Base-by-base conservation (phyloP, 2,329 filamentous ascomycete genomes). In the Claviceps lovelessii region DNA sequence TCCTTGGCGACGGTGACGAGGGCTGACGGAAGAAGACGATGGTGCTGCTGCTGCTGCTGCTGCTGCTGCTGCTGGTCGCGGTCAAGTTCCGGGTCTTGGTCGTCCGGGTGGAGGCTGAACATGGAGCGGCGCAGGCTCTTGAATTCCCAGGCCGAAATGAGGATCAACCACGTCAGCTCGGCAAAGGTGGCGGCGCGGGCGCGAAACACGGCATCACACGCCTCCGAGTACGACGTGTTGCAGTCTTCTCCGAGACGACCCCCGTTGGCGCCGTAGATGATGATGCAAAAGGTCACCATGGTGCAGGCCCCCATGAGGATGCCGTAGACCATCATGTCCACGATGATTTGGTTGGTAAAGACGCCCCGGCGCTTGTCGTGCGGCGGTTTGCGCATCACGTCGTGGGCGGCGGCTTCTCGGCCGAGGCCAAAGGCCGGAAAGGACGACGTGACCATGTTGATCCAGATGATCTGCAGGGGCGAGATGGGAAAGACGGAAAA, bases 361-460 rank as follows among this genome's bases (percentile, higher is more conserved):
- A 91, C 83, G 58, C 86, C 86, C 33, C 76, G 73, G 60, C 67
- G 71, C 67, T 76, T 76, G 68, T 85, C 78, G 59, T 91, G 87
- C 0, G 90, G 90, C 8, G 88, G 87, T 53, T 88, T 84, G 58
- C 78, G 73, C 80, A 95, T 88, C 58, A 95, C 84, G 64, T 91
- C 86, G 2, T 80, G 77, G 0, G 84, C 80, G 0, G 88, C 87
- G 48, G 77, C 72, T 68, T 95, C 89, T 61, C 89, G 85, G 23
- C 89, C 88, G 1, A 95, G 79, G 47, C 89, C 90, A 73, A 95
- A 93, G 56, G 90, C 90, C 1, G 89, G 89, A 67, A 93, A 82
- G 1, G 85, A 87, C 45, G 87, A 91, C 0, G 90, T 95, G 54
- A 93, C 79, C 86, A 95, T 91, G 69, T 95, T 95, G 67, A 95